Conservation (phyloP, 2,329 filamentous ascomycete genomes). For the Hymenotorrendiella dingleyae region DNA sequence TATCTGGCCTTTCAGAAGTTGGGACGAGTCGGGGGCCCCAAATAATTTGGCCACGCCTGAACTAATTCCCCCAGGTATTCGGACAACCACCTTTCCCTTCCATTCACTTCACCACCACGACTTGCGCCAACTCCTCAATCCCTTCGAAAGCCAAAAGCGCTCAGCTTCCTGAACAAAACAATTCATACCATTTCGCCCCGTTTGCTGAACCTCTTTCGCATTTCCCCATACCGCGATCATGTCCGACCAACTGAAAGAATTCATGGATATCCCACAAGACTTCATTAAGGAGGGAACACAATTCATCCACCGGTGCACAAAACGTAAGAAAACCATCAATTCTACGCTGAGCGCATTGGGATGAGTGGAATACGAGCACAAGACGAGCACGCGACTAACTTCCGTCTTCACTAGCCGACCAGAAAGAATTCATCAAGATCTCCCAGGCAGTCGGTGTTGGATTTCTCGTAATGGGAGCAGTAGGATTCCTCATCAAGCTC, state of each 20-base stretch:
- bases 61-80: background rate
- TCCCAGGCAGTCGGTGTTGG: constrained; percentile 46
- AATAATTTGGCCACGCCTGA: background rate
- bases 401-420: constrained; percentile 28
- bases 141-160: background rate
- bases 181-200: constrained; percentile 1
- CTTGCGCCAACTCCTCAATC: background rate
- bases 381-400: constrained; percentile 12
- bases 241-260: constrained; percentile 52
- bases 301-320: constrained; percentile 39
- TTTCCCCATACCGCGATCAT: constrained; percentile 28
- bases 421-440: constrained; percentile 39
- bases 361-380: too few species aligned
- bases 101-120: background rate
- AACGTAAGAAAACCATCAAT: constrained; percentile 30
- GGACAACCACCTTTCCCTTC: constrained; percentile 1
- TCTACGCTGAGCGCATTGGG: background rate
- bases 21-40: background rate
- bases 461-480: constrained; percentile 47
- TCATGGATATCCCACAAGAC: constrained; percentile 47
- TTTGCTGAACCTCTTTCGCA: background rate
- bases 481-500: constrained; percentile 47
- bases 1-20: constrained; percentile 2
- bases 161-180: background rate
- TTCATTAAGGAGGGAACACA: constrained; percentile 39